Conservation (phyloP, 768 basidiomycete species). For the Auricularia sp. region DNA sequence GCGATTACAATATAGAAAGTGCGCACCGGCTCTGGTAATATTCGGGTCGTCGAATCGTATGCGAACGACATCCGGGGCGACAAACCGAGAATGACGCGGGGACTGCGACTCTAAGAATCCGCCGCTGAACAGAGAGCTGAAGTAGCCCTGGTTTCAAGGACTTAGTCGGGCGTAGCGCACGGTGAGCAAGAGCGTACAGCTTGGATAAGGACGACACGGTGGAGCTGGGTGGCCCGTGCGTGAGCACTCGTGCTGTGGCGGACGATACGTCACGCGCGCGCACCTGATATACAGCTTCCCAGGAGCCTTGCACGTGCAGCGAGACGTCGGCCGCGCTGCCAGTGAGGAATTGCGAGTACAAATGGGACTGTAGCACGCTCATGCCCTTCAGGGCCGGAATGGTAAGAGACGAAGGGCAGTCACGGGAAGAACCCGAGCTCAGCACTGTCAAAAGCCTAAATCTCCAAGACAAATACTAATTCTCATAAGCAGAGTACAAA, state of each 20-base stretch:
- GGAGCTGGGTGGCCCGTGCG: conserved; percentile 28
- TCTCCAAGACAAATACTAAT: too few species aligned
- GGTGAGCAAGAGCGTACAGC: conserved; percentile 34
- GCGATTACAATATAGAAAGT: background rate
- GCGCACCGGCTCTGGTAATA: conserved; percentile 75
- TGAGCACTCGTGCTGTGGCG: background rate
- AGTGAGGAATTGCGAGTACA: conserved; percentile 65
- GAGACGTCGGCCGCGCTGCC: conserved; percentile 71
- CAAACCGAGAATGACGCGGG: background rate
- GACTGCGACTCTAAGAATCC: conserved; percentile 58
- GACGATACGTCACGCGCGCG: background rate
- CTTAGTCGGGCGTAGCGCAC: background rate
- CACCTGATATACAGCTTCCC: conserved; percentile 58
- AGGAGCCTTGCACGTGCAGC: conserved; percentile 54
- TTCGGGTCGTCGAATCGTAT: conserved; percentile 76
- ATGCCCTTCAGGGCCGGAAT: background rate
- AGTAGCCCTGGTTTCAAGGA: conserved; percentile 55
- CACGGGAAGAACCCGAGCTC: background rate
- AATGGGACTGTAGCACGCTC: conserved; percentile 57
- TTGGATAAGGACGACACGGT: conserved; percentile 82
- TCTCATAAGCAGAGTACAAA: background rate
- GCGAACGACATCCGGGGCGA: conserved; percentile 47
- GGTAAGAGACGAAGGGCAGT: background rate
- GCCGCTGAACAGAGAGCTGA: conserved; percentile 74
- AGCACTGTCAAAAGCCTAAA: background rate